Evolutionary conservation across 2,329 filamentous ascomycete species (phyloP).

Genomic region (Apiospora koreana): DNA sequence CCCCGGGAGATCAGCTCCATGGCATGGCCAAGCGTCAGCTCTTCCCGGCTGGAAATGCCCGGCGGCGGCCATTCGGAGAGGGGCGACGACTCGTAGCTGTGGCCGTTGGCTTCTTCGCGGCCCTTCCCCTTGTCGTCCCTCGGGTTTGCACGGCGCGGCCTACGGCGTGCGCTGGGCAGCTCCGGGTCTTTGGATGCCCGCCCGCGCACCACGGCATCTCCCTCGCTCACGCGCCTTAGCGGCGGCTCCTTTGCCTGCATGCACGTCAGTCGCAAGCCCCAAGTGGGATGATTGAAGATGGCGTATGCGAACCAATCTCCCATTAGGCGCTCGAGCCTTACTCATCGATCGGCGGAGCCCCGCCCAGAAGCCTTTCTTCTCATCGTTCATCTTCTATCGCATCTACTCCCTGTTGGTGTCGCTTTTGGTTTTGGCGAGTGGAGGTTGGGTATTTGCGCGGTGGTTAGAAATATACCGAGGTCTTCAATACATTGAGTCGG

Average conservation of each 20-base stretch:
- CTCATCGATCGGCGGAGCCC: slow-evolving; percentile 51
- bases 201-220: slow-evolving; percentile 31
- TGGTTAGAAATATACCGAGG: not conserved
- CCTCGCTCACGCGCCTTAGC: slow-evolving; percentile 33
- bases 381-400: slow-evolving; percentile 16
- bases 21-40: slow-evolving; percentile 55
- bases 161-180: slow-evolving; percentile 37
- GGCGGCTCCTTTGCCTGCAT: slow-evolving; percentile 32
- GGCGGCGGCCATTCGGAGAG: slow-evolving; percentile 60
- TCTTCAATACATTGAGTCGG: not conserved
- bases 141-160: slow-evolving; percentile 42
- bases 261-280: not conserved
- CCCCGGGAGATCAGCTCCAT: slow-evolving; percentile 60
- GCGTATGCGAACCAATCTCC: slow-evolving; percentile 27
- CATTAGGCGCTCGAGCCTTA: slow-evolving; percentile 35
- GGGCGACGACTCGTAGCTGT: slow-evolving; percentile 34
- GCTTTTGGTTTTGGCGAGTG: not conserved
- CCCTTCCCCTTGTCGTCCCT: slow-evolving; percentile 41
- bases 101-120: slow-evolving; percentile 34
- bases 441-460: not conserved
- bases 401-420: not conserved
- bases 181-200: slow-evolving; percentile 23
- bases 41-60: slow-evolving; percentile 48
- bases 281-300: not conserved
- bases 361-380: slow-evolving; percentile 50